These are phyloP conservation scores for Dothidotthia symphoricarpi DNA, from an alignment of 2,329 filamentous ascomycete genomes.

Conservation along the genomic window DNA sequence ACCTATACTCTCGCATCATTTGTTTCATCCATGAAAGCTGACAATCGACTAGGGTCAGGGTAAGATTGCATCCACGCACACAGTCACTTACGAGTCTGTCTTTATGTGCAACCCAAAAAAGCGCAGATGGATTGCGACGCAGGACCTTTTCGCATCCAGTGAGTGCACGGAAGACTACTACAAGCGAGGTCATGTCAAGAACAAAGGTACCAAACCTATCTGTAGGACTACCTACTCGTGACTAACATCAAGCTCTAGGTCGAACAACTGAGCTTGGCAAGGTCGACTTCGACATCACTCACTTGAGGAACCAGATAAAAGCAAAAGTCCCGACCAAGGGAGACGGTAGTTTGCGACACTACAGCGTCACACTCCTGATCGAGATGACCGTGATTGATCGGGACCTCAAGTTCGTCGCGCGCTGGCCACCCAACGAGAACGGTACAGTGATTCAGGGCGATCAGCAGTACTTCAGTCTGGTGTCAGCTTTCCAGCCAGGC, in stretches of 20 bases:
- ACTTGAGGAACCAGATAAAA: constrained; percentile 1
- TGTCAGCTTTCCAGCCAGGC: constrained; percentile 8
- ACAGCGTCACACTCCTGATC: constrained; percentile 8
- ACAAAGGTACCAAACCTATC: constrained; percentile 2
- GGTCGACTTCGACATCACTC: constrained; percentile 11
- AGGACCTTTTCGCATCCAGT: constrained; percentile 11
- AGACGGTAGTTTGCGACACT: background rate
- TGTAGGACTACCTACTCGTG: background rate
- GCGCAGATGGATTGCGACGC: constrained; percentile 3
- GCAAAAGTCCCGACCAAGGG: background rate
- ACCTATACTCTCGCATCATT: background rate
- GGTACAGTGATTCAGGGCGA: constrained; percentile 5
- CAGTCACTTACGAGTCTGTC: constrained; percentile 1
- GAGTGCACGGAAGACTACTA: constrained; percentile 12
- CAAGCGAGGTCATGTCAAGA: constrained; percentile 6
- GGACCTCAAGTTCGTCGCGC: constrained; percentile 14
- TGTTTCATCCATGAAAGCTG: background rate
- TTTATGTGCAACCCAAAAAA: background rate
- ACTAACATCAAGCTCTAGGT: too few species aligned
- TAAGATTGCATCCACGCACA: constrained; percentile 2
- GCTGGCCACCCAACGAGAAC: constrained; percentile 6
- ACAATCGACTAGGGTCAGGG: constrained; percentile 1
- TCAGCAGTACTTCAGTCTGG: constrained; percentile 6
- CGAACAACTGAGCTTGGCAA: constrained; percentile 10
- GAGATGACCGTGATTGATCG: constrained; percentile 16